Base-by-base conservation (phyloP, 1,284 basidiomycete genomes). In the Rhodofomes roseus region DNA sequence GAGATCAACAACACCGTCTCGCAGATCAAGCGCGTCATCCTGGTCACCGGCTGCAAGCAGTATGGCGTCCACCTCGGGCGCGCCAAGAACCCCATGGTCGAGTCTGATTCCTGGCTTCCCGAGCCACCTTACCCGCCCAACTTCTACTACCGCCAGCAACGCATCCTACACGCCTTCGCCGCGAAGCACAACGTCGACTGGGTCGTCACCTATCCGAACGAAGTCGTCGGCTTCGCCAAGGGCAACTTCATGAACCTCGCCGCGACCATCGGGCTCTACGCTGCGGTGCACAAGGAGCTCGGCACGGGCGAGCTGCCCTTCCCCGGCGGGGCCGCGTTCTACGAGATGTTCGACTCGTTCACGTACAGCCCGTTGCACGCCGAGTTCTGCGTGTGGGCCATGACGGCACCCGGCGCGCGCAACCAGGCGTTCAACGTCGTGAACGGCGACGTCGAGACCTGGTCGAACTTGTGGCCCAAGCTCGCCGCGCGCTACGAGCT, bases 191-290 rank as follows among this genome's bases (percentile, higher is more conserved):
- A 29, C 29, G 14, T 51, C 50, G 34, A 51, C 29, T 51, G 50
- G 50, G 50, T 51, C 27, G 50, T 51, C 50, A 51, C 50, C 9
- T 51, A 51, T 12, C 50, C 50, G 4, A 51, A 51, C 50, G 50
- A 51, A 29, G 50, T 51, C 16, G n/a, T 51, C 50, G 50, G 50
- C 50, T 51, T 51, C 34, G 50, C 50, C 27, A 36, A 51, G 14
- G 50, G 50, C 50, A 51, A 51, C 31, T 51, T 51, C 50, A 51
- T 51, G 50, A 51, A 51, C 50, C 50, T 51, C 50, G 50, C 50
- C 34, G 34, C 50, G 11, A 11, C 50, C 14, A n/a, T 51, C 50
- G 31, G 50, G 27, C 27, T 51, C 50, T 51, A 51, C 50, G 50
- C 50, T 29, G 50, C 50, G 27, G 50, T 51, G 27, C 29, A 34